Conservation (phyloP, 169 alveolate genomes). For the Cryptosporidium viatorum region DNA sequence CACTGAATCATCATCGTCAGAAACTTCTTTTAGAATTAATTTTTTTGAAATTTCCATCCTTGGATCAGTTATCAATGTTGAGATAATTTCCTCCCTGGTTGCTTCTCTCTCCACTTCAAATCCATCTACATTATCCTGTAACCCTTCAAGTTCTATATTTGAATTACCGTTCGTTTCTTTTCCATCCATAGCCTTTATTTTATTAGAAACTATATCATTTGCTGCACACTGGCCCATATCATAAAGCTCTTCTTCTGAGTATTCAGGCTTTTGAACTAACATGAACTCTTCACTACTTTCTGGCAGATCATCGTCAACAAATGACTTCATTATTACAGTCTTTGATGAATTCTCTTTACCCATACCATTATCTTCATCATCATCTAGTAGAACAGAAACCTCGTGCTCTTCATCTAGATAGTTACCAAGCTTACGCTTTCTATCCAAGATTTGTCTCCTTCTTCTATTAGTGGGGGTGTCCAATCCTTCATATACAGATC, state of each 20-base stretch:
- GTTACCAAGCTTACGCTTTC: slow-evolving; percentile 24
- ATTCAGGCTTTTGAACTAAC: slow-evolving; percentile 58
- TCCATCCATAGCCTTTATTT: background rate
- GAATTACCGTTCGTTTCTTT: background rate
- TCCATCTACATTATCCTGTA: background rate
- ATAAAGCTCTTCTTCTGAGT: slow-evolving; percentile 66
- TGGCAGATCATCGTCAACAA: slow-evolving; percentile 64
- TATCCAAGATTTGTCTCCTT: slow-evolving; percentile 20
- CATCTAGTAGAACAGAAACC: slow-evolving; percentile 40
- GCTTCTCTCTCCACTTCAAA: slow-evolving; percentile 27
- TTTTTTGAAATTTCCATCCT: slow-evolving; percentile 14
- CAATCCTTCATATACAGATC: slow-evolving; percentile 43
- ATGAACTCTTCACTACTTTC: slow-evolving; percentile 47
- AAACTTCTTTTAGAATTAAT: slow-evolving; percentile 17
- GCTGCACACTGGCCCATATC: slow-evolving; percentile 26
- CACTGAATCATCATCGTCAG: slow-evolving; percentile 58
- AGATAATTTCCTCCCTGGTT: slow-evolving; percentile 42
- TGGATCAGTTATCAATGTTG: slow-evolving; percentile 50
- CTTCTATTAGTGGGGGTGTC: slow-evolving; percentile 41
- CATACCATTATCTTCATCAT: background rate
- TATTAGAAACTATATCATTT: background rate
- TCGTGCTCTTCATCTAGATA: slow-evolving; percentile 39
- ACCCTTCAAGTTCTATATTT: background rate
- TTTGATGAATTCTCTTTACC: slow-evolving; percentile 3
- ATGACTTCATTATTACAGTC: slow-evolving; percentile 48